Evolutionary conservation across 1,139 yeast species (phyloP).

Genomic region (Pichia sp.): DNA sequence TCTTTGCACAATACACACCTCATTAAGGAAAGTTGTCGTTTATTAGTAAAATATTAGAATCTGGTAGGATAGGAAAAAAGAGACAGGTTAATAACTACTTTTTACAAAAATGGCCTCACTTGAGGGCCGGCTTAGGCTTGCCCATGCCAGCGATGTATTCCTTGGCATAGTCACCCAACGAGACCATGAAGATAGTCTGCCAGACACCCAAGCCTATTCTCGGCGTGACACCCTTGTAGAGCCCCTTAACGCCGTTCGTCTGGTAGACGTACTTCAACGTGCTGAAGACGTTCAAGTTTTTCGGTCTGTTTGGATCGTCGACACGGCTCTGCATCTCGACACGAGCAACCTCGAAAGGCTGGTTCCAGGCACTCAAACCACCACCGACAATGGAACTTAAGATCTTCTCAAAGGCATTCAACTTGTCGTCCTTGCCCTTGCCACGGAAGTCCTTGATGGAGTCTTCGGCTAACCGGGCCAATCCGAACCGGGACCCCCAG

Average conservation of each 20-base stretch:
- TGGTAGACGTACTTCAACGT: slow-evolving; percentile 80
- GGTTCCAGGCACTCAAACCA: slow-evolving; percentile 97
- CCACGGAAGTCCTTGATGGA: slow-evolving; percentile 63
- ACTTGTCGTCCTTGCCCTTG: slow-evolving; percentile 50
- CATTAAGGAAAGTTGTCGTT: not conserved
- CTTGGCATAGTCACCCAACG: slow-evolving; percentile 91
- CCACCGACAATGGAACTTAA: slow-evolving; percentile 91
- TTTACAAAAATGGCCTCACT: slow-evolving; percentile 3
- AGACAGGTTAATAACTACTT: not conserved
- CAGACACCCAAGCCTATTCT: slow-evolving; percentile 94
- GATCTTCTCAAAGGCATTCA: slow-evolving; percentile 75
- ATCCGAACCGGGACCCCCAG: slow-evolving; percentile 97
- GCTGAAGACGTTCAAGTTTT: slow-evolving; percentile 75
- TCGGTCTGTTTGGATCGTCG: slow-evolving; percentile 90
- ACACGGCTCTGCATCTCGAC: slow-evolving; percentile 97
- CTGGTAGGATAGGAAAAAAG: not conserved
- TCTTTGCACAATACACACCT: not conserved
- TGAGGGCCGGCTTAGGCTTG: slow-evolving; percentile 26
- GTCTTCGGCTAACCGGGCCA: slow-evolving; percentile 88
- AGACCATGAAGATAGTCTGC: slow-evolving; percentile 99
- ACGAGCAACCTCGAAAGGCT: slow-evolving; percentile 95
- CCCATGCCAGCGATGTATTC: slow-evolving; percentile 49
- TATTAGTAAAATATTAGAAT: not conserved
- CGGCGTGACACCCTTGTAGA: slow-evolving; percentile 95
- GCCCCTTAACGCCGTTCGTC: slow-evolving; percentile 81